A percentile compares a stretch with the other conserved stretches of the same genome.
phyloP scores from a whole-genome alignment of 768 basidiomycete genomes.

The Pulveroboletus sp. region DNA sequence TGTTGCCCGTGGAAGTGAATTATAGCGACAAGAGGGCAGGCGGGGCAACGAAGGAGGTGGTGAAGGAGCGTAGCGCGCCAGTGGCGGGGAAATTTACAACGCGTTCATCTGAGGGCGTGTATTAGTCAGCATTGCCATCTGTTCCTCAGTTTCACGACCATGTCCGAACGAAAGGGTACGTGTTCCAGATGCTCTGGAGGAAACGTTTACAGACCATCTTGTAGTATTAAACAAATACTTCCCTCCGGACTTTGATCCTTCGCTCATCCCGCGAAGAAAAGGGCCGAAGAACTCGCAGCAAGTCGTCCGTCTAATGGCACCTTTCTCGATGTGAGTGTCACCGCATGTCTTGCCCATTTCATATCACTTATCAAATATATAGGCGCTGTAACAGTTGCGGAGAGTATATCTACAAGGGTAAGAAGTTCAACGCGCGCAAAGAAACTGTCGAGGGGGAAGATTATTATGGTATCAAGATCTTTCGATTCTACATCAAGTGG shows the following conservation, averaged over 20 bases:
- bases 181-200: not conserved
- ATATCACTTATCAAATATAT: conserved; percentile 5
- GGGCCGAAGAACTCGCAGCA: conserved; percentile 93
- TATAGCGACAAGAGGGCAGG: not conserved
- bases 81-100: conserved; percentile 29
- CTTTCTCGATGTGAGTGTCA: conserved; percentile 84
- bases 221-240: conserved; percentile 92
- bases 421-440: conserved; percentile 99
- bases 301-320: conserved; percentile 98
- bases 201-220: conserved; percentile 6
- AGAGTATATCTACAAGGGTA: conserved; percentile 98
- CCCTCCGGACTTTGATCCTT: conserved; percentile 97
- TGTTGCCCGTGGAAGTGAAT: conserved; percentile 19
- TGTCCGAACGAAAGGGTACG: conserved; percentile 83
- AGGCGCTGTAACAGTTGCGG: conserved; percentile 95
- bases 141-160: conserved; percentile 30
- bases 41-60: conserved; percentile 12
- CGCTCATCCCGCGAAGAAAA: conserved; percentile 88
- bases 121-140: conserved; percentile 28
- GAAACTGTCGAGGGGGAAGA: conserved; percentile 97
- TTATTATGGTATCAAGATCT: conserved; percentile 97
- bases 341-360: not conserved
- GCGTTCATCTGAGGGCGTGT: conserved; percentile 17
- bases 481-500: conserved; percentile 92
- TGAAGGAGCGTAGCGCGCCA: conserved; percentile 19